phyloP scores from a whole-genome alignment of 2,329 filamentous ascomycete species.

The Cladosporium sp. region DNA sequence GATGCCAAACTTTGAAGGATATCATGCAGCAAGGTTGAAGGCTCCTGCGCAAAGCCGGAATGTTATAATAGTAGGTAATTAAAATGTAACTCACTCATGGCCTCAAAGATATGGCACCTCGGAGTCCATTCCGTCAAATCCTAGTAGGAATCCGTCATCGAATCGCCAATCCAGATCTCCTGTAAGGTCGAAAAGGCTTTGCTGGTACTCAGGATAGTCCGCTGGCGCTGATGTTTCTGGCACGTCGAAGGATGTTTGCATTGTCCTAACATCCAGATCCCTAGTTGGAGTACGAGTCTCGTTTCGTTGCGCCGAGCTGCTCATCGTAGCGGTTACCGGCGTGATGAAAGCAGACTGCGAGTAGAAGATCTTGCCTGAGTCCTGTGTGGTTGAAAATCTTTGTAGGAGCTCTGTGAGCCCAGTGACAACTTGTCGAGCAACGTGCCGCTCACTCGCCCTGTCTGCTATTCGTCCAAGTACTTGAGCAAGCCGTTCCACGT shows the following conservation, averaged over 20 bases:
- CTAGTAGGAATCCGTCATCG: background rate
- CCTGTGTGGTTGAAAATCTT: background rate
- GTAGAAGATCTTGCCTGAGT: background rate
- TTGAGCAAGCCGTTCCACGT: background rate
- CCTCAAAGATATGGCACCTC: conserved; percentile 1
- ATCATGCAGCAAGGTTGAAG: too few relatives aligned
- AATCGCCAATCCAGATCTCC: conserved; percentile 1
- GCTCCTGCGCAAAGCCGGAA: too few relatives aligned
- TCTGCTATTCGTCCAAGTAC: background rate
- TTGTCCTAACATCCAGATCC: too few relatives aligned
- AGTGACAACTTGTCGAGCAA: background rate
- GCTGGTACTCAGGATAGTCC: background rate
- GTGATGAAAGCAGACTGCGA: background rate
- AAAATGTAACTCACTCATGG: background rate
- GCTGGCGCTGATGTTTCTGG: background rate
- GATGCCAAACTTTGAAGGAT: background rate
- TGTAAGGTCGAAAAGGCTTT: background rate
- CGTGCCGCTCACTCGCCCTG: background rate
- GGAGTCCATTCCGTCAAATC: background rate
- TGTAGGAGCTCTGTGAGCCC: background rate
- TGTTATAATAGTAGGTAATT: background rate
- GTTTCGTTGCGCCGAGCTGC: background rate
- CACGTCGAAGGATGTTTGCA: background rate
- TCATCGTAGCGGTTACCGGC: background rate
- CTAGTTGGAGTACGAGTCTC: background rate